Base-by-base conservation (phyloP, 2,329 filamentous ascomycete genomes). In the Fusarium oxysporum region DNA sequence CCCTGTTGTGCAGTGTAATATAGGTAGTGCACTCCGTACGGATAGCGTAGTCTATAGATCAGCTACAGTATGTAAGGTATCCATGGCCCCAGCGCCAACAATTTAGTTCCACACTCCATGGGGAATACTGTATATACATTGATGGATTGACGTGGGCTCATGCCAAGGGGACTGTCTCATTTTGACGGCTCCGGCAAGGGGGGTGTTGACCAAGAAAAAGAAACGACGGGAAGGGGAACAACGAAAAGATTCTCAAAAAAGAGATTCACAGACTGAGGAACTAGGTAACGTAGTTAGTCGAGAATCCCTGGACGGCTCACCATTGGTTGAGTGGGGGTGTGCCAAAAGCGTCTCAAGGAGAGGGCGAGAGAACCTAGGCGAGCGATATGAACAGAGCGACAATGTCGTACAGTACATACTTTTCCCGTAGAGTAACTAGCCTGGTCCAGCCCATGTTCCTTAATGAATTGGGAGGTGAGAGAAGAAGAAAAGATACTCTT, bases 81-180 rank as follows among this genome's bases (percentile, higher is more conserved):
- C 63, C 37, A 57, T 30, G 63, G 63, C 40, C 50, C 61, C 23
- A 35, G 41, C 61, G 61, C 43, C 48, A 43, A 58, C 63, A 25
- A 32, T 43, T 40, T 50, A 63, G 67, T 62, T 64, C 54, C 61
- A 73, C 57, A 59, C 44, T 57, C 40, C 35, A 63, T 37, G 59
- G 57, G 69, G 44, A 66, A 65, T 37, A 45, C 25, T 17, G 28
- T 32, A 45, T 25, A 32, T 32, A 57, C 21, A 47, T 51, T 60
- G 40, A 76, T 68, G 68, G 61, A 75, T 75, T 78, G 77, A 76
- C 74, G 68, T 75, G 76, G 66, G 53, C 65, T 44, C 76, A 73
- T 71, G 69, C 65, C 71, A 70, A 66, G 65, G 67, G 65, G 64
- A 38, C 47, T 77, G 76, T 79, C 78, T 78, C 72, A 77, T 72